A percentile compares a stretch with the other conserved stretches of the same genome.
These are phyloP conservation scores for Tetrahymena elliotti DNA, from an alignment of 73 alveolate species.

Conservation along the genomic window DNA sequence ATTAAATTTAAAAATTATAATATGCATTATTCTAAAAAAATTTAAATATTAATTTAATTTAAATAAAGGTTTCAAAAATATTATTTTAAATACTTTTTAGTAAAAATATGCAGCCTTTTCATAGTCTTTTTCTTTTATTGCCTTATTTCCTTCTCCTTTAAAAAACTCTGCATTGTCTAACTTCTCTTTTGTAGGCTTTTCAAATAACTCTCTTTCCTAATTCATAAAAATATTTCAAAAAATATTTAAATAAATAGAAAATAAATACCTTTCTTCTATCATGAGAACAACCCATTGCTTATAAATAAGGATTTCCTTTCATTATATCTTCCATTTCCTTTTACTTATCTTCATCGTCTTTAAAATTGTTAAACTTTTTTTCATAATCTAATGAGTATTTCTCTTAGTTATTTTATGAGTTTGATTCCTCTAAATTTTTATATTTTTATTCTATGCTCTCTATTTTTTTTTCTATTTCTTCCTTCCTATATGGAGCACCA, in stretches of 20 bases:
- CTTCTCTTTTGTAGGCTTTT: constrained; percentile 51
- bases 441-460: neutral
- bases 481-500: constrained; percentile 9
- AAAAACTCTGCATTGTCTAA: constrained; percentile 39
- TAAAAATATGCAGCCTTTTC: constrained; percentile 37
- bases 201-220: constrained; percentile 49
- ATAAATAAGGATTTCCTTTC: constrained; percentile 35
- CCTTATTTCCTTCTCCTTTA: constrained; percentile 47
- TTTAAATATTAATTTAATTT: too few species aligned
- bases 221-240: too few species aligned
- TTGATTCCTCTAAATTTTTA: neutral
- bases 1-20: neutral
- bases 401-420: neutral
- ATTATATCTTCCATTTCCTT: constrained; percentile 18
- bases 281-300: constrained; percentile 40
- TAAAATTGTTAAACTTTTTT: constrained; percentile 7
- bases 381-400: constrained; percentile 28
- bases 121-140: constrained; percentile 36
- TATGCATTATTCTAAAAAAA: neutral
- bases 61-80: neutral
- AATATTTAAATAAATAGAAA: neutral
- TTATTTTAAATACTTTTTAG: constrained; percentile 10
- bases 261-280: constrained; percentile 33
- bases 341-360: constrained; percentile 11
- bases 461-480: neutral